phyloP scores from a whole-genome alignment of 805 yeast genomes.

The Candida quercuum region DNA sequence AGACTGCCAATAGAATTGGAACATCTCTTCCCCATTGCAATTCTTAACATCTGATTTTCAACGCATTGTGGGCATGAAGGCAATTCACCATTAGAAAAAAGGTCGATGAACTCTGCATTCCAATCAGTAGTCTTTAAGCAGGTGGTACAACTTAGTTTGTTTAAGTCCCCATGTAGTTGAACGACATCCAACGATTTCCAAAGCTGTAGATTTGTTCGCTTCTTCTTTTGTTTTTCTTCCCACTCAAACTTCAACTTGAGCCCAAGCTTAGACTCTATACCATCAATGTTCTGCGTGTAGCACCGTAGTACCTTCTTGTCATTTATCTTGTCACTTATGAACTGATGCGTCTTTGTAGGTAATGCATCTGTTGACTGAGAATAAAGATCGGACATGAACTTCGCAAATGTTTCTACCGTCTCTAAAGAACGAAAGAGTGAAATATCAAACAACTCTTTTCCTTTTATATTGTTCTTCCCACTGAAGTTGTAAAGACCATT shows the following conservation, averaged over 20 bases:
- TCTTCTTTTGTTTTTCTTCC: conserved; percentile 13
- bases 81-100: conserved; percentile 54
- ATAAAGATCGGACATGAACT: conserved; percentile 82
- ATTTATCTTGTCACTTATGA: conserved; percentile 43
- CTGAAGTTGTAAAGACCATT: conserved; percentile 72
- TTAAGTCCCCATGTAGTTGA: conserved; percentile 87
- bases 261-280: conserved; percentile 66
- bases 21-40: conserved; percentile 64
- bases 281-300: conserved; percentile 94
- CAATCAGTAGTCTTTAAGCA: conserved; percentile 60
- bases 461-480: conserved; percentile 45
- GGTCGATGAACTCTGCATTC: conserved; percentile 45
- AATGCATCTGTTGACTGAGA: conserved; percentile 55
- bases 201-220: conserved; percentile 21
- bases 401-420: conserved; percentile 70
- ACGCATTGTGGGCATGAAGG: conserved; percentile 77
- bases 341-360: conserved; percentile 82
- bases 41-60: conserved; percentile 48
- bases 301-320: conserved; percentile 68
- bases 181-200: conserved; percentile 75
- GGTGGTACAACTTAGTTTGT: conserved; percentile 66
- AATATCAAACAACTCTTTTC: conserved; percentile 88
- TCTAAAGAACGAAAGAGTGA: conserved; percentile 67
- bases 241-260: conserved; percentile 55
- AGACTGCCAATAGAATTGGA: conserved; percentile 69